Evolutionary conservation across 164 flowering plant species (phyloP).

Genomic region (Chimonanthus praecox): DNA sequence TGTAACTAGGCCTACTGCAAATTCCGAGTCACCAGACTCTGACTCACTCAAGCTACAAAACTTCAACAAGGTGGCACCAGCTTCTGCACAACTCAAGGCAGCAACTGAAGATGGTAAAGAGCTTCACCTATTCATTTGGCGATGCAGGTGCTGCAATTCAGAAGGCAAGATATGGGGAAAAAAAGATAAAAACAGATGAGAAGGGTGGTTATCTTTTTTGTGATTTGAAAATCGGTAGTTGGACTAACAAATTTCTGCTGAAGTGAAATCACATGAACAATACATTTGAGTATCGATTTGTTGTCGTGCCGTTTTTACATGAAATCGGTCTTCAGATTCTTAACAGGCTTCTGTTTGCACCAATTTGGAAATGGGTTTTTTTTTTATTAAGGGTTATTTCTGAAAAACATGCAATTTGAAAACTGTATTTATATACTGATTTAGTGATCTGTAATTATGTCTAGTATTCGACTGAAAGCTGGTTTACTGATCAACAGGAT

Average conservation of each 20-base stretch:
- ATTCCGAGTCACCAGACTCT: constrained; percentile 7
- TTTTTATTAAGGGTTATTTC: background rate
- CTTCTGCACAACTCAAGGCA: constrained; percentile 12
- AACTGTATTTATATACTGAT: too few relatives aligned
- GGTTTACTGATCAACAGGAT: constrained; percentile 10
- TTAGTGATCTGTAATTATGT: background rate
- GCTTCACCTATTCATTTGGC: constrained; percentile 27
- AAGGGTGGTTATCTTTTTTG: background rate
- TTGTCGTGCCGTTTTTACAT: background rate
- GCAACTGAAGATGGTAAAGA: constrained; percentile 24
- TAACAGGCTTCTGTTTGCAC: background rate
- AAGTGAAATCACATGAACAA: too few relatives aligned
- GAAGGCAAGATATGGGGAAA: constrained; percentile 17
- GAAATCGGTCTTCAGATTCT: background rate
- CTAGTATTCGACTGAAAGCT: background rate
- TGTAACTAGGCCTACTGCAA: constrained; percentile 10
- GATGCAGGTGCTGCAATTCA: constrained; percentile 24
- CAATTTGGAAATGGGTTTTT: background rate
- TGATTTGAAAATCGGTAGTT: background rate
- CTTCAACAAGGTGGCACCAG: constrained; percentile 19
- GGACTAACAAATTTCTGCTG: background rate
- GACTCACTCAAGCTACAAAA: constrained; percentile 11
- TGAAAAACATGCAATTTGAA: background rate
- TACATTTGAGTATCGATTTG: background rate
- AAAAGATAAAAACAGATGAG: background rate